Conservation (phyloP, 106 monocot genomes). For the Dendrobium huoshanense region DNA sequence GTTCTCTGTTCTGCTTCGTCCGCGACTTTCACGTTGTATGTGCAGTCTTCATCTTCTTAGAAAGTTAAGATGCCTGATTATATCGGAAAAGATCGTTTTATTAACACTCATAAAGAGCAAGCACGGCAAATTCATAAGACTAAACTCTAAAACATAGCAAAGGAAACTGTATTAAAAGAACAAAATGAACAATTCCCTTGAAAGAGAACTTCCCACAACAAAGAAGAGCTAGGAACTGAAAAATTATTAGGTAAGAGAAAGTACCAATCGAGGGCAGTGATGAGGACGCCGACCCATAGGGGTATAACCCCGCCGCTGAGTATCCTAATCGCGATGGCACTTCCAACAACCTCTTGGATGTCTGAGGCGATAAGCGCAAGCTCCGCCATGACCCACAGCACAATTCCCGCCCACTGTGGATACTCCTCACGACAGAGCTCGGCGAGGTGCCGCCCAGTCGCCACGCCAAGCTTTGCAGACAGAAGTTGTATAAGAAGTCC, state of each 20-base stretch:
- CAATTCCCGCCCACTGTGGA: conserved; percentile 46
- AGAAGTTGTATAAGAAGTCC: conserved; percentile 61
- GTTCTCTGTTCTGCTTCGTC: too few species aligned
- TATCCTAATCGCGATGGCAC: conserved; percentile 68
- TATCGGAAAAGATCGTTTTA: too few species aligned
- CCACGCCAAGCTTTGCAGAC: conserved; percentile 60
- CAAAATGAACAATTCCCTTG: too few species aligned
- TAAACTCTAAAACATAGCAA: too few species aligned
- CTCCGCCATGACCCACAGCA: conserved; percentile 72
- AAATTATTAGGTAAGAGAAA: not conserved
- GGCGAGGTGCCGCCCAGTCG: conserved; percentile 58
- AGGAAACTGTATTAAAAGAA: too few species aligned
- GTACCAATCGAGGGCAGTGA: conserved; percentile 73
- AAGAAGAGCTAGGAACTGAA: too few species aligned
- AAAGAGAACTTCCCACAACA: too few species aligned
- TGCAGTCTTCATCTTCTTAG: too few species aligned
- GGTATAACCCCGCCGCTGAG: conserved; percentile 46
- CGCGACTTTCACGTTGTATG: too few species aligned
- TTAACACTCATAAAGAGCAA: too few species aligned
- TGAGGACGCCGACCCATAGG: conserved; percentile 62
- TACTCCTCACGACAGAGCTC: conserved; percentile 82
- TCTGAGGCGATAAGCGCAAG: conserved; percentile 65
- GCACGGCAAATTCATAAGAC: too few species aligned
- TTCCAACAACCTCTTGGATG: conserved; percentile 84
- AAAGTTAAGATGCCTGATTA: too few species aligned